Evolutionary conservation across 2,329 filamentous ascomycete species (phyloP).

Genomic region (Ceratocystis huliohia): DNA sequence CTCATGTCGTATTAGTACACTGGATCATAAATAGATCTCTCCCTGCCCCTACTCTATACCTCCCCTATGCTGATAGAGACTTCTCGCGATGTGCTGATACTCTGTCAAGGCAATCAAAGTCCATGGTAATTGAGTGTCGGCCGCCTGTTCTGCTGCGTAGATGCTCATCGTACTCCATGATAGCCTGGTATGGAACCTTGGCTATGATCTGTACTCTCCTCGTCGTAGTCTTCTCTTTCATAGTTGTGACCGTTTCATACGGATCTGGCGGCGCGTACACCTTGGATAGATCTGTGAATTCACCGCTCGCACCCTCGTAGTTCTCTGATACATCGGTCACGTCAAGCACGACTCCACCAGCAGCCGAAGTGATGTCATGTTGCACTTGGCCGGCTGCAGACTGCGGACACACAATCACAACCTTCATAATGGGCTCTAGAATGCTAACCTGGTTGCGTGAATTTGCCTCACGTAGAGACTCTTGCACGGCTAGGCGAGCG

Average conservation of each 20-base stretch:
- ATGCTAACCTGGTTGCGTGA: conserved; percentile 44
- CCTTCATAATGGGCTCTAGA: conserved; percentile 89
- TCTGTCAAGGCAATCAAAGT: conserved; percentile 44
- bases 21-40: neutral
- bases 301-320: conserved; percentile 22
- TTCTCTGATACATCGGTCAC: conserved; percentile 42
- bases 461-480: conserved; percentile 52
- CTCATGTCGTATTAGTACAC: neutral
- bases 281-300: conserved; percentile 52
- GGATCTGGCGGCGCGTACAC: conserved; percentile 86
- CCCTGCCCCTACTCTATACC: neutral
- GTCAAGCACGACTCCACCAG: conserved; percentile 61
- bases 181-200: conserved; percentile 85
- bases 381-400: conserved; percentile 66
- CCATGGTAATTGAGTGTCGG: conserved; percentile 49
- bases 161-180: conserved; percentile 88
- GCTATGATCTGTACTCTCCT: conserved; percentile 59
- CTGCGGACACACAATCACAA: conserved; percentile 76
- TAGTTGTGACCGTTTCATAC: conserved; percentile 50
- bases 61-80: conserved; percentile 27
- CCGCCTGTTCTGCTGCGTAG: conserved; percentile 80
- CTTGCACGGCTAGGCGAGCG: conserved; percentile 49
- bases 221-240: conserved; percentile 37
- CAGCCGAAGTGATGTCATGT: conserved; percentile 62
- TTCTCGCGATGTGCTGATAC: conserved; percentile 45